Evolutionary conservation across 2,329 filamentous ascomycete genomes (phyloP), one percentile per base, ranked within the genome.

Genomic region (Emericellopsis atlantica): DNA sequence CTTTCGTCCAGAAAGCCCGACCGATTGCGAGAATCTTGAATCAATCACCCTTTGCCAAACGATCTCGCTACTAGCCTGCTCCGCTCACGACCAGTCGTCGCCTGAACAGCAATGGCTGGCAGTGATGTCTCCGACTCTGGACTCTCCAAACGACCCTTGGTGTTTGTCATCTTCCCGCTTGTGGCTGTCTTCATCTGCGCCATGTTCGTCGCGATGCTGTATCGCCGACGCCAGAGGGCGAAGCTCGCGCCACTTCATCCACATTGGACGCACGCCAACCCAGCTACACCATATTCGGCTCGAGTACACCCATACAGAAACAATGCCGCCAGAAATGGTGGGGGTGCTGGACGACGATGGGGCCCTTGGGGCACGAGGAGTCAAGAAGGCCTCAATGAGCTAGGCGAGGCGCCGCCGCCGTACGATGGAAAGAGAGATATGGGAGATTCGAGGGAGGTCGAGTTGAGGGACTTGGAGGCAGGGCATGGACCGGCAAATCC

Each of bases 401-500:
- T 69, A 35, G 79, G 78, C 23, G 76, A 81, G 54, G 74, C 77
- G 9, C 79, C 79, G 39, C 79, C 79, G 37, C 75, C 78, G 1
- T 83, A 83, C 53, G 62, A 60, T 33, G 50, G 51, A 6, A 59
- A 58, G 49, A 54, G 57, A 46, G 26, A 4, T 4, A 45, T 52
- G 4, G 37, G 16, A 7, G 8, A 21, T 14, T 26, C 18, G 7
- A 10, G 26, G 26, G 42, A 37, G 10, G 15, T n/a, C 2, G 52
- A 55, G 44, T n/a, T 50, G 36, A 48, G 46, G 18, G 52, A 57
- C 33, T 34, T 55, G 14, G 56, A 57, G 42, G 46, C 46, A 36
- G 23, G 36, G 12, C 18, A 38, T 15, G n/a, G 37, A 14, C 34
- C 16, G 12, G 5, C 3, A 9, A 15, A 5, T 5, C 8, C 10